Evolutionary conservation across 202 grass and related monocot species (phyloP).

Genomic region (Musa balbisiana): DNA sequence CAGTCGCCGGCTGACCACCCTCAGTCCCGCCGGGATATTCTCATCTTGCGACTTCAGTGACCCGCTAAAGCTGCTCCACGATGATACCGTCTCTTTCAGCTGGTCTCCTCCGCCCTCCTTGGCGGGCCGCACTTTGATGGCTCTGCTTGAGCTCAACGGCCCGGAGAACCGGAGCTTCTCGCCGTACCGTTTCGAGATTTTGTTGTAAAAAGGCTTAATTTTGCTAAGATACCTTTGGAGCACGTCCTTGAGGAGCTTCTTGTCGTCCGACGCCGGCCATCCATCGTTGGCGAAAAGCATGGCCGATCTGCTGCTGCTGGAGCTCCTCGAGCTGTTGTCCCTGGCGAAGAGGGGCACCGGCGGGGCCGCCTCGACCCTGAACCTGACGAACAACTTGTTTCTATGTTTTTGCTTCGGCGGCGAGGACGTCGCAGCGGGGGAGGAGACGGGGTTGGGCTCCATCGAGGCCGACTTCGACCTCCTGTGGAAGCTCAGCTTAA

Average conservation of each 20-base stretch:
- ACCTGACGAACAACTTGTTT: conserved; percentile 7
- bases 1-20: conserved; percentile 23
- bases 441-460: neutral
- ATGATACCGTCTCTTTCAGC: neutral
- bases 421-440: conserved; percentile 9
- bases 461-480: conserved; percentile 1
- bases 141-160: neutral
- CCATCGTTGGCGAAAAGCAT: conserved; percentile 30
- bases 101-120: neutral
- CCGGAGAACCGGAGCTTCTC: conserved; percentile 18
- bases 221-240: conserved; percentile 62
- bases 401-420: neutral
- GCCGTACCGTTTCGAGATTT: conserved; percentile 25
- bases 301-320: conserved; percentile 29
- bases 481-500: neutral
- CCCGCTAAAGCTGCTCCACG: neutral
- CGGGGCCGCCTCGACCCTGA: conserved; percentile 34
- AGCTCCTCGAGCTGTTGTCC: conserved; percentile 48
- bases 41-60: neutral
- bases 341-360: conserved; percentile 38
- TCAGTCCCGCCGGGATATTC: conserved; percentile 11
- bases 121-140: conserved; percentile 1
- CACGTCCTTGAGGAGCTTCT: conserved; percentile 26
- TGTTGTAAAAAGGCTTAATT: conserved; percentile 41
- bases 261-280: neutral